Evolutionary conservation across 106 monocot species (phyloP).

Genomic region (Chionographis japonica): DNA sequence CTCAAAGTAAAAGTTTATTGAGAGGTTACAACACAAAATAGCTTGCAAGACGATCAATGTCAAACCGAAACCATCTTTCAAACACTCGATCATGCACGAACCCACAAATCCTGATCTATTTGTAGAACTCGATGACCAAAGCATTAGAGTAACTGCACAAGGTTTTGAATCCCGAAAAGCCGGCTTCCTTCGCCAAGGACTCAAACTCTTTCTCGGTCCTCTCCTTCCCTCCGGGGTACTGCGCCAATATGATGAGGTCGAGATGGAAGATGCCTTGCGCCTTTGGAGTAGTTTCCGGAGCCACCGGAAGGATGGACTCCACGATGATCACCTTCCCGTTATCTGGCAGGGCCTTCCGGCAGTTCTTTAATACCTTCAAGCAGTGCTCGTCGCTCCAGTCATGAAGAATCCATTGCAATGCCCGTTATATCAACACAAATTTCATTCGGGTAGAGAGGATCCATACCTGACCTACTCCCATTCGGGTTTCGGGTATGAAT

Average conservation of each 20-base stretch:
- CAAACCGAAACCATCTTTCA: too few relatives aligned
- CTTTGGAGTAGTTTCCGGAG: neutral
- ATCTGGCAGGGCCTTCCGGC: conserved; percentile 29
- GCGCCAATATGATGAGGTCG: conserved; percentile 25
- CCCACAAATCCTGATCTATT: neutral
- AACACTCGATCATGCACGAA: too few relatives aligned
- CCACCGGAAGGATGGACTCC: conserved; percentile 18
- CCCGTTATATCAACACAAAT: too few relatives aligned
- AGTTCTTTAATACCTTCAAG: conserved; percentile 24
- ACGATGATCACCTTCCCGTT: conserved; percentile 31
- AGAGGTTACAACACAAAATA: too few relatives aligned
- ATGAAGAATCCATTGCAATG: conserved; percentile 31
- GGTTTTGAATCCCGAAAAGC: conserved; percentile 6
- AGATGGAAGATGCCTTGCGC: conserved; percentile 3
- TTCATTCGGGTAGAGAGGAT: too few relatives aligned
- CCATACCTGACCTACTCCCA: too few relatives aligned
- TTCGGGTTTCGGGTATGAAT: too few relatives aligned
- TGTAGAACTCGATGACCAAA: conserved; percentile 20
- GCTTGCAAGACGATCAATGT: too few relatives aligned
- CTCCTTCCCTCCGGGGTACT: conserved; percentile 19
- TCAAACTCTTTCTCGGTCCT: conserved; percentile 12
- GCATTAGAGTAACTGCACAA: neutral
- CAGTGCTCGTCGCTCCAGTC: conserved; percentile 34
- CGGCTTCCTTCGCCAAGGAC: conserved; percentile 3
- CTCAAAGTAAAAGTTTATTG: too few relatives aligned